A percentile compares a stretch with the other conserved stretches of the same genome.
phyloP scores from a whole-genome alignment of 495 filamentous ascomycete species.

The Amphirosellinia nigrospora region DNA sequence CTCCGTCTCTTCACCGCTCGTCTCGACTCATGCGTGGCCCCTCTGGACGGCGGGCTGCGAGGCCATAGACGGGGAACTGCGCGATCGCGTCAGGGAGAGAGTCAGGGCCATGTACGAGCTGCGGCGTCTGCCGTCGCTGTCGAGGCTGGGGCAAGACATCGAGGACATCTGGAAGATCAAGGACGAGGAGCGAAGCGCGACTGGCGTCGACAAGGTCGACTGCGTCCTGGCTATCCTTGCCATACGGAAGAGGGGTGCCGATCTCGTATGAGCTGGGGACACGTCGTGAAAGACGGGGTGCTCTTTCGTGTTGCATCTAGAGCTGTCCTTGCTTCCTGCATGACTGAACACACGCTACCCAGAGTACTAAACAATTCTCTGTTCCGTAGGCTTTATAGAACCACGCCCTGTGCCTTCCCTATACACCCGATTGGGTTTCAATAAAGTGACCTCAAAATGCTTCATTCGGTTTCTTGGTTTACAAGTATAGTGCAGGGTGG shows the following conservation, averaged over 20 bases:
- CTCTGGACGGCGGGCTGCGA: constrained; percentile 43
- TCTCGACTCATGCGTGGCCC: constrained; percentile 39
- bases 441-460: too few species aligned
- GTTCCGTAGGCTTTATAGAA: too few species aligned
- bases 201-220: constrained; percentile 38
- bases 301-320: too few species aligned
- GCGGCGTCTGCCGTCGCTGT: constrained; percentile 38
- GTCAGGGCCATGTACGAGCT: constrained; percentile 35
- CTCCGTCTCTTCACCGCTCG: constrained; percentile 35
- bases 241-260: constrained; percentile 34
- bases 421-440: too few species aligned
- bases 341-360: too few species aligned
- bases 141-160: constrained; percentile 36
- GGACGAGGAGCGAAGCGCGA: constrained; percentile 34
- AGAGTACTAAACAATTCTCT: too few species aligned
- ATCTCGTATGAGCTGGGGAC: constrained; percentile 28
- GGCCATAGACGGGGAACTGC: constrained; percentile 33
- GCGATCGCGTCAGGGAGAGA: constrained; percentile 35
- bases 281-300: neutral
- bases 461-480: too few species aligned
- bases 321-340: too few species aligned
- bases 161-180: constrained; percentile 39
- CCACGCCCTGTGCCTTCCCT: too few species aligned
- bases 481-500: too few species aligned
- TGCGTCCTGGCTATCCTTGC: constrained; percentile 37